Conservation (phyloP, 768 basidiomycete species). For the Exsudoporus frostii region DNA sequence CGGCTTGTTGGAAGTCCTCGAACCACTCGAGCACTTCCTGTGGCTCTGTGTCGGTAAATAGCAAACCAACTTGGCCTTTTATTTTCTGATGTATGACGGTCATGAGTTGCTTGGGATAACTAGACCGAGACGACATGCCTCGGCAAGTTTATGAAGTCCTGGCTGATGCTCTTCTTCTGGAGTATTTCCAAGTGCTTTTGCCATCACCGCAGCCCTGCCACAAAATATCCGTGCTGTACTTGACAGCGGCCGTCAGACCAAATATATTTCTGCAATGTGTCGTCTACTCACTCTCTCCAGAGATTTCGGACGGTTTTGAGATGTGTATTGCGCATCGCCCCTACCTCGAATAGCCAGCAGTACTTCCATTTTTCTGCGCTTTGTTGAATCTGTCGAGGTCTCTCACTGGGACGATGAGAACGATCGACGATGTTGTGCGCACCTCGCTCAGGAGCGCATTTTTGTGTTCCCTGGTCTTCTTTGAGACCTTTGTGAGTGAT, state of each 20-base stretch:
- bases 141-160: slow-evolving; percentile 77
- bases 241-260: slow-evolving; percentile 4
- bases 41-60: slow-evolving; percentile 91
- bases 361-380: slow-evolving; percentile 89
- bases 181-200: slow-evolving; percentile 88
- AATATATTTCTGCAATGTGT: neutral
- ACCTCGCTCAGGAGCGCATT: slow-evolving; percentile 77
- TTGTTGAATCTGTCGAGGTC: slow-evolving; percentile 65
- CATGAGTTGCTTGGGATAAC: slow-evolving; percentile 5
- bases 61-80: slow-evolving; percentile 89
- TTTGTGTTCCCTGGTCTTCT: slow-evolving; percentile 93
- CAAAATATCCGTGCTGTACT: slow-evolving; percentile 85
- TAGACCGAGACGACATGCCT: slow-evolving; percentile 47
- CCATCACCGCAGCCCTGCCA: slow-evolving; percentile 86
- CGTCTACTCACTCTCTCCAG: slow-evolving; percentile 80
- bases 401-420: slow-evolving; percentile 4
- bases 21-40: slow-evolving; percentile 95
- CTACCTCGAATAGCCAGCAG: slow-evolving; percentile 94
- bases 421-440: slow-evolving; percentile 21
- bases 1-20: slow-evolving; percentile 80
- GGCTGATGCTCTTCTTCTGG: slow-evolving; percentile 80
- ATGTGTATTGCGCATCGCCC: slow-evolving; percentile 92
- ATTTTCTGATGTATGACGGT: slow-evolving; percentile 59
- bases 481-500: slow-evolving; percentile 89
- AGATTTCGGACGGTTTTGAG: slow-evolving; percentile 89